Conservation (phyloP, 495 filamentous ascomycete genomes). For the Penicillium macrosclerotiorum region DNA sequence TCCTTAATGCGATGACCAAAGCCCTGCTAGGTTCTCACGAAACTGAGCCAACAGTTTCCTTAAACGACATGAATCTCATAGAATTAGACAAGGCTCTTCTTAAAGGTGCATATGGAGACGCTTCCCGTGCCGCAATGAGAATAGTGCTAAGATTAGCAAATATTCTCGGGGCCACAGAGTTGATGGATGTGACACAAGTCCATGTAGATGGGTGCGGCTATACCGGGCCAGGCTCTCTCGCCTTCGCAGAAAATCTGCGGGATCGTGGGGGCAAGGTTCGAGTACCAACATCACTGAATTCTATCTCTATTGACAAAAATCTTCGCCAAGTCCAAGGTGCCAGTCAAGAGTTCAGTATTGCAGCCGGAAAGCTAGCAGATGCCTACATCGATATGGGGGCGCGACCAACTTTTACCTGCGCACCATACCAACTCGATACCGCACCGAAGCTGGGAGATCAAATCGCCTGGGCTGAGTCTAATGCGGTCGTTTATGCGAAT, state of each 20-base stretch:
- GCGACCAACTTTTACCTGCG: conserved; percentile 30
- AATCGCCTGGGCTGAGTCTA: conserved; percentile 32
- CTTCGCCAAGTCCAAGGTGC: conserved; percentile 24
- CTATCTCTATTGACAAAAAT: conserved; percentile 32
- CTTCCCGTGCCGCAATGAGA: conserved; percentile 23
- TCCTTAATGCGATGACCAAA: not conserved
- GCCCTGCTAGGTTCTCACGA: too few species aligned
- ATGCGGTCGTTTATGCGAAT: conserved; percentile 34
- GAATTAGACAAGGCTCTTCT: conserved; percentile 23
- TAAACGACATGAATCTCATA: not conserved
- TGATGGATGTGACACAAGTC: conserved; percentile 24
- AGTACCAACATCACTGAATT: conserved; percentile 30
- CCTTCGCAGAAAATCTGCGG: conserved; percentile 21
- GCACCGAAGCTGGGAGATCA: conserved; percentile 23
- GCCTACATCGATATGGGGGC: conserved; percentile 31
- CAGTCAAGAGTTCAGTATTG: conserved; percentile 10
- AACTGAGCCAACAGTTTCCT: too few species aligned
- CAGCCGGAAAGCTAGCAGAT: conserved; percentile 21
- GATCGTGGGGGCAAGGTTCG: conserved; percentile 19
- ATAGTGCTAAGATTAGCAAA: conserved; percentile 23
- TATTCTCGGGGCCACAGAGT: conserved; percentile 14
- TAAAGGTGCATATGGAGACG: conserved; percentile 17
- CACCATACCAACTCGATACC: conserved; percentile 27
- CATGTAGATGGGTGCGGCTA: conserved; percentile 37
- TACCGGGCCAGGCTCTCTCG: conserved; percentile 27